A percentile compares a stretch with the other conserved stretches of the same genome.
These are phyloP conservation scores for Camellia sinensis DNA, from an alignment of 148 eudicot genomes.

Conservation along the genomic window DNA sequence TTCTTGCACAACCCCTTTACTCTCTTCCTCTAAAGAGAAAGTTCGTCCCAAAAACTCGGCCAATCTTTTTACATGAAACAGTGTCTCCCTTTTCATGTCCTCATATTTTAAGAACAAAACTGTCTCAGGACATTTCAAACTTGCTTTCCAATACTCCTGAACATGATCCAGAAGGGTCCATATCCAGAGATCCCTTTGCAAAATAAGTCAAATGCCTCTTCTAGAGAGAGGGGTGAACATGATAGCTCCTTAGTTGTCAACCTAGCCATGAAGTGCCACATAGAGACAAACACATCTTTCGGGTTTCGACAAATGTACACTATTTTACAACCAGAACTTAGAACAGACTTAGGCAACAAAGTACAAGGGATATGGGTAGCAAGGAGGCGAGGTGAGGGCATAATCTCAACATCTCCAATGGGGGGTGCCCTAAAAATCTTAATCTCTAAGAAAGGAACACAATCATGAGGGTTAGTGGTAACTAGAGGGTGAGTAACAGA, in stretches of 20 bases:
- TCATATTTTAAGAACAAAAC: conserved; percentile 6
- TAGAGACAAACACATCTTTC: too few relatives aligned
- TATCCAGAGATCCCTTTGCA: neutral
- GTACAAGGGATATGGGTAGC: too few relatives aligned
- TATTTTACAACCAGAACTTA: too few relatives aligned
- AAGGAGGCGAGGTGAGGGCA: neutral
- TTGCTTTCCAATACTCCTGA: conserved; percentile 20
- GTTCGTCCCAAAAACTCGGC: too few relatives aligned
- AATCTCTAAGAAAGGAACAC: neutral
- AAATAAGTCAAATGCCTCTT: neutral
- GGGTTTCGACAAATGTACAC: too few relatives aligned
- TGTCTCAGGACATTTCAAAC: neutral
- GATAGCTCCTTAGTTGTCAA: too few relatives aligned
- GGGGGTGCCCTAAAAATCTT: neutral
- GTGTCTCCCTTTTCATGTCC: conserved; percentile 9
- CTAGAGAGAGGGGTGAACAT: too few relatives aligned
- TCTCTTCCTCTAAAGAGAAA: too few relatives aligned
- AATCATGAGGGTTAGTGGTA: neutral
- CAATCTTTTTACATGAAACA: neutral
- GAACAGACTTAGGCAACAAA: too few relatives aligned
- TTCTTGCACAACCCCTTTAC: too few relatives aligned
- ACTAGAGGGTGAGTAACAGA: too few relatives aligned
- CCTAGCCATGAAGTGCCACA: too few relatives aligned
- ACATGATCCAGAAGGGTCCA: conserved; percentile 26
- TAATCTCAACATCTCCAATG: neutral